These are phyloP conservation scores for Pyrenophora seminiperda DNA, from an alignment of 2,329 filamentous ascomycete species.

Conservation along the genomic window DNA sequence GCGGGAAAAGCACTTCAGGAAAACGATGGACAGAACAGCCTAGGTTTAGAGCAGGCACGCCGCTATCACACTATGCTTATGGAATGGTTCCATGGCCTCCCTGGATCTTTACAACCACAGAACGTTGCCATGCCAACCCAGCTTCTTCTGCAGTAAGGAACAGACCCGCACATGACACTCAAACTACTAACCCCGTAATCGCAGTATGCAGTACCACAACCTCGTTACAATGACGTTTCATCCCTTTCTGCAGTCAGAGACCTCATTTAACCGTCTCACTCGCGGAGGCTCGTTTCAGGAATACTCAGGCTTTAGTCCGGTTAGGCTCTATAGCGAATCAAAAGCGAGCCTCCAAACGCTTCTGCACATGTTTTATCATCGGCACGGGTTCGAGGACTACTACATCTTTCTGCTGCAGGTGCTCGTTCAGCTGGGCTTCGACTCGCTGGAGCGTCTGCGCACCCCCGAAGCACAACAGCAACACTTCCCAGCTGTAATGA, in stretches of 20 bases:
- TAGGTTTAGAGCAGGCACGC: conserved; percentile 1
- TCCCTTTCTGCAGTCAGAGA: conserved; percentile 1
- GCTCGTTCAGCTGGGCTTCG: conserved; percentile 8
- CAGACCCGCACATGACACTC: neutral
- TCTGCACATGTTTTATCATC: conserved; percentile 7
- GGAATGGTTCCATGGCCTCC: conserved; percentile 7
- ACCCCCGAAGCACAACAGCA: neutral
- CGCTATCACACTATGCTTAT: conserved; percentile 2
- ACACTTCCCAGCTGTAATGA: conserved; percentile 1
- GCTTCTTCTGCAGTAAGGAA: conserved; percentile 10
- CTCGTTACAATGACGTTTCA: conserved; percentile 10
- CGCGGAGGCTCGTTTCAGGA: neutral
- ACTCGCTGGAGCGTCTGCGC: conserved; percentile 1
- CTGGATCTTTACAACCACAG: conserved; percentile 1
- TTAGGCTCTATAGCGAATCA: neutral
- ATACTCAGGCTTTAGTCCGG: neutral
- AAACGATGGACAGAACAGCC: neutral
- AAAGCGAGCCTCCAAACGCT: conserved; percentile 11
- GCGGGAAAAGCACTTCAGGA: conserved; percentile 2
- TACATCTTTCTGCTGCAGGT: conserved; percentile 10
- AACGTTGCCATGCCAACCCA: conserved; percentile 9
- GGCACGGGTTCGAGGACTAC: conserved; percentile 8
- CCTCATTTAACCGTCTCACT: neutral
- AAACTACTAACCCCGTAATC: neutral
- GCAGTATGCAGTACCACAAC: conserved; percentile 12